Evolutionary conservation across 495 filamentous ascomycete species (phyloP).

Genomic region (Hypoxylon fuscum): DNA sequence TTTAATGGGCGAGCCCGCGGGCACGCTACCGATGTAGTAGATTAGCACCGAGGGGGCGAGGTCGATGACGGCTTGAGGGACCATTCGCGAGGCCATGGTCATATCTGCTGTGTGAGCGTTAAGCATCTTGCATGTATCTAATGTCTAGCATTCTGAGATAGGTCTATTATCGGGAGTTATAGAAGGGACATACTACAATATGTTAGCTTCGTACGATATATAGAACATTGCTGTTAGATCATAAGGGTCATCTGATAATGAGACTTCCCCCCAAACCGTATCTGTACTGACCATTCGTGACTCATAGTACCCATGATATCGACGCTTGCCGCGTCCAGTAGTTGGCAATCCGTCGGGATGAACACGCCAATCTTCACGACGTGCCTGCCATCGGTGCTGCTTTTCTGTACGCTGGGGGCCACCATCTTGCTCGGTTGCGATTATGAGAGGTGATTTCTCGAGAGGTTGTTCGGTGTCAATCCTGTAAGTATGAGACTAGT

Average conservation of each 20-base stretch:
- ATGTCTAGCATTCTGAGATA: background rate
- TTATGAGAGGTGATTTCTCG: background rate
- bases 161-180: background rate
- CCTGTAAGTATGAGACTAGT: no score
- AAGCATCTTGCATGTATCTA: background rate
- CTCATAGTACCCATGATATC: constrained; percentile 59
- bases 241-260: no score
- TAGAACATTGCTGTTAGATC: no score
- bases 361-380: constrained; percentile 54
- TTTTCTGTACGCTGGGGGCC: constrained; percentile 9
- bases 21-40: constrained; percentile 53
- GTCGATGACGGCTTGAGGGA: constrained; percentile 49
- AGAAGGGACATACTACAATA: constrained; percentile 15
- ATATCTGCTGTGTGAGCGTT: constrained; percentile 44
- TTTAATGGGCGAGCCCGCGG: constrained; percentile 37
- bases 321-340: constrained; percentile 59
- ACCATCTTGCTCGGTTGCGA: constrained; percentile 13
- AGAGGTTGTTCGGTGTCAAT: background rate
- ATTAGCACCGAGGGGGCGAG: constrained; percentile 54
- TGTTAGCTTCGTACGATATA: constrained; percentile 13
- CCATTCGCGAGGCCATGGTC: constrained; percentile 21
- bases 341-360: constrained; percentile 52
- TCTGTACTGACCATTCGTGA: constrained; percentile 47
- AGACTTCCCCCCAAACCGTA: background rate
- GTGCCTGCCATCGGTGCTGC: constrained; percentile 1